Evolutionary conservation across 352 stramenopile species (phyloP).

Genomic region (Phytophthora cryptogea): DNA sequence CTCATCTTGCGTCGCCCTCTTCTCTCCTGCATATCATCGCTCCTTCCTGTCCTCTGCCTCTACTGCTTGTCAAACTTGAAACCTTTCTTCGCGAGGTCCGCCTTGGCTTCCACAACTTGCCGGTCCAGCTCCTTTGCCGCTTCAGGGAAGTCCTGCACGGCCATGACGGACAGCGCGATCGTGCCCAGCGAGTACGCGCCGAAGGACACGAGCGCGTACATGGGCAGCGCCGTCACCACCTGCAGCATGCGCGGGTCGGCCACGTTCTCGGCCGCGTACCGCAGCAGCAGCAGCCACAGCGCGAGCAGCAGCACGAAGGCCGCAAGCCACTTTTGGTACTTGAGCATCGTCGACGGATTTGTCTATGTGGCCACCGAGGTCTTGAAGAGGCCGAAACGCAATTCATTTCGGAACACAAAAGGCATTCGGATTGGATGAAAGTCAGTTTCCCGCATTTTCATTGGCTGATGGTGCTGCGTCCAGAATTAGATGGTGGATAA

Average conservation of each 20-base stretch:
- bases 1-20: background rate
- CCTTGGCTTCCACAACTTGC: constrained; percentile 69
- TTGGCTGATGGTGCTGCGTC: constrained; percentile 18
- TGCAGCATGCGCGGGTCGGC: constrained; percentile 48
- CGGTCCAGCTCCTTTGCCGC: constrained; percentile 70
- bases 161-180: constrained; percentile 74
- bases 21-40: constrained; percentile 1
- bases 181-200: constrained; percentile 72
- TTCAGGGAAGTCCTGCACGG: constrained; percentile 69
- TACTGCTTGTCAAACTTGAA: constrained; percentile 45
- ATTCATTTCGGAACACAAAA: constrained; percentile 10
- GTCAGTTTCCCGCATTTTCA: background rate
- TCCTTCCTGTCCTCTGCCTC: background rate
- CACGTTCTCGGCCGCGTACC: constrained; percentile 38
- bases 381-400: background rate
- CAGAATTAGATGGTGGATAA: constrained; percentile 28
- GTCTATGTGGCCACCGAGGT: constrained; percentile 8
- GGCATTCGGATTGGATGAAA: constrained; percentile 10
- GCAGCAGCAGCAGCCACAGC: constrained; percentile 59
- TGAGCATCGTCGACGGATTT: constrained; percentile 53
- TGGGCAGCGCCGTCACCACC: constrained; percentile 58
- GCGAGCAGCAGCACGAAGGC: constrained; percentile 50
- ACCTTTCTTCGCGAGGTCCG: constrained; percentile 60
- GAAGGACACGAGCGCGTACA: constrained; percentile 75
- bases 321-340: constrained; percentile 79